These are phyloP conservation scores for Crepidotus variabilis DNA, from an alignment of 768 basidiomycete genomes.

Conservation along the genomic window DNA sequence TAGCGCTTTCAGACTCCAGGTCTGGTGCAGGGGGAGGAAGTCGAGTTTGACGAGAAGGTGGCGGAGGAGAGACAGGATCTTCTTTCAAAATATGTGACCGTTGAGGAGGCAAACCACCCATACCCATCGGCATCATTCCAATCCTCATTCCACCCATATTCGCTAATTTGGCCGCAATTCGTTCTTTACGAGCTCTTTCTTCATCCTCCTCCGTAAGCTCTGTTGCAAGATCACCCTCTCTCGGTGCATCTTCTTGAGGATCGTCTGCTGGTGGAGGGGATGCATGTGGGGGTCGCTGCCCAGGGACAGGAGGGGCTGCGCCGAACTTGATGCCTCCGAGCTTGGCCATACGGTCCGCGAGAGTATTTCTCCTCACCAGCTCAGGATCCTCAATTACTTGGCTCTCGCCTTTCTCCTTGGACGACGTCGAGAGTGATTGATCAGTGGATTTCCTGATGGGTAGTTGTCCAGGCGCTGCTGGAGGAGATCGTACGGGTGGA, in stretches of 20 bases:
- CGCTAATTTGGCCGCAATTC: constrained; percentile 51
- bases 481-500: constrained; percentile 4
- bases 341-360: constrained; percentile 94
- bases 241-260: constrained; percentile 16
- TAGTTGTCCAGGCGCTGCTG: constrained; percentile 1
- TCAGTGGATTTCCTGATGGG: not conserved
- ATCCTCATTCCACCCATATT: constrained; percentile 57
- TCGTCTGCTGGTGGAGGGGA: constrained; percentile 23
- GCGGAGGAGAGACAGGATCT: not conserved
- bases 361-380: constrained; percentile 58
- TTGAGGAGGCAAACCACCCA: constrained; percentile 27
- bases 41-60: constrained; percentile 20
- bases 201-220: constrained; percentile 55
- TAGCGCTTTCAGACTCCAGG: constrained; percentile 44
- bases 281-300: constrained; percentile 32
- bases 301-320: constrained; percentile 47
- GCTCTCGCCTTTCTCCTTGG: constrained; percentile 22
- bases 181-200: constrained; percentile 52
- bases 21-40: constrained; percentile 22
- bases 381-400: constrained; percentile 43
- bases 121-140: constrained; percentile 48
- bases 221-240: constrained; percentile 19
- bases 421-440: not conserved
- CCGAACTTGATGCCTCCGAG: constrained; percentile 85
- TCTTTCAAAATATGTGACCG: constrained; percentile 23